Evolutionary conservation across 1,284 basidiomycete genomes (phyloP), one percentile per base, ranked within the genome.

Genomic region (Fomitopsis betulina): DNA sequence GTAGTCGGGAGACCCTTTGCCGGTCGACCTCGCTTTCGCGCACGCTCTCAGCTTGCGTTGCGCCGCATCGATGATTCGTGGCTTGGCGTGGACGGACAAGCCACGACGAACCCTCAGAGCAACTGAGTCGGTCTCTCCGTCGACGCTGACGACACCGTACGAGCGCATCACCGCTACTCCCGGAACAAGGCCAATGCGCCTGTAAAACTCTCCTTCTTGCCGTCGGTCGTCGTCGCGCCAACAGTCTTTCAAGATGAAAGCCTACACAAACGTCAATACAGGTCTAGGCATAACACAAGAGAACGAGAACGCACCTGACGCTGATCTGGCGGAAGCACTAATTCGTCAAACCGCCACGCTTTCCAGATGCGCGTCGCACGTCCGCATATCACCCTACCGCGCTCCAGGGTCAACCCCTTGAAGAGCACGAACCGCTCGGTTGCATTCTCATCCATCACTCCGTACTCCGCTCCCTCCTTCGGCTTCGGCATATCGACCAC

Each of bases 191-290:
- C 56, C 56, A n/a, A 58, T 54, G 21, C 40, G 10, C 23, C 25
- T 3, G 17, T 58, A 61, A 9, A 58, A 30, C n/a, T 58, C 60
- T 7, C 60, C 60, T 21, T 61, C 60, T 23, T 49, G 19, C 4
- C 33, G 25, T 12, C 60, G 57, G 5, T 52, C 27, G 23, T 61
- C 57, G 40, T 61, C 60, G 47, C 58, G 19, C 60, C 60, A 61
- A 1, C 43, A 51, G 27, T 61, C 60, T 35, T 59, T 61, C 30
- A 55, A 21, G 19, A 61, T 40, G 50, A 50, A 61, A 2, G 47
- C 45, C 60, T 61, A 27, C 0, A 13, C 5, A 35, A 32, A 27
- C n/a, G 13, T 51, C 37, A 56, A 25, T 17, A 43, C 35, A 37
- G n/a, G n/a, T n/a, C n/a, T n/a, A 37, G 8, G 13, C 13, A 25